Evolutionary conservation across 495 filamentous ascomycete species (phyloP).

Genomic region (Neurospora sp.): DNA sequence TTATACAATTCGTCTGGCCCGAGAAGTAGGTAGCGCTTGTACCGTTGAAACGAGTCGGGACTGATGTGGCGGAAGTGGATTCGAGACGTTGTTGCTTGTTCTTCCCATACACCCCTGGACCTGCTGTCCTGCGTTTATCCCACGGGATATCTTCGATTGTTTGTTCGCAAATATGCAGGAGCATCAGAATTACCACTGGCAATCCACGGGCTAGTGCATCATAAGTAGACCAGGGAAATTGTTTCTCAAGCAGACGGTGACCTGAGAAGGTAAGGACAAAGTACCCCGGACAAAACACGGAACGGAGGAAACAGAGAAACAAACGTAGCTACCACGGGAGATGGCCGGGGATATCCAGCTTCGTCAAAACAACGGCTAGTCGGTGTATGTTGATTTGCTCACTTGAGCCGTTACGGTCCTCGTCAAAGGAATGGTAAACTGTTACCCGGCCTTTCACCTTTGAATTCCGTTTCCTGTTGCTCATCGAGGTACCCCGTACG

Average conservation of each 20-base stretch:
- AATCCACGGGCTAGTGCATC: constrained; percentile 35
- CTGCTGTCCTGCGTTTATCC: neutral
- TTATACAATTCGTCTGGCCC: constrained; percentile 11
- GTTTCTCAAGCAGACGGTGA: neutral
- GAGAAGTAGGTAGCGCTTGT: constrained; percentile 11
- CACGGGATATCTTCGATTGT: constrained; percentile 14
- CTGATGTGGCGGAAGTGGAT: constrained; percentile 38
- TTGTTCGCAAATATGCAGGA: constrained; percentile 35
- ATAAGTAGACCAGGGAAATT: constrained; percentile 13
- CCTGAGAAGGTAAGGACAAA: neutral
- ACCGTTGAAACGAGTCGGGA: constrained; percentile 15
- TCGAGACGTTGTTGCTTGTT: constrained; percentile 16
- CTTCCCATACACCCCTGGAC: neutral
- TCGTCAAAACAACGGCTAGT: neutral
- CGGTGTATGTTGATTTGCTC: neutral
- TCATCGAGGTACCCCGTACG: constrained; percentile 3
- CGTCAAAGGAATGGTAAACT: neutral
- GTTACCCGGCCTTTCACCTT: constrained; percentile 11
- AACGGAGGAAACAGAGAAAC: constrained; percentile 1
- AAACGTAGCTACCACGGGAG: neutral
- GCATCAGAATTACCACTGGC: constrained; percentile 26
- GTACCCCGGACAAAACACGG: neutral
- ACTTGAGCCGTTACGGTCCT: neutral
- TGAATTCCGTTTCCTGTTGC: constrained; percentile 3
- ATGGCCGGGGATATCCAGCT: neutral